Conservation (phyloP, 495 filamentous ascomycete species). For the Jackrogersella minutella region DNA sequence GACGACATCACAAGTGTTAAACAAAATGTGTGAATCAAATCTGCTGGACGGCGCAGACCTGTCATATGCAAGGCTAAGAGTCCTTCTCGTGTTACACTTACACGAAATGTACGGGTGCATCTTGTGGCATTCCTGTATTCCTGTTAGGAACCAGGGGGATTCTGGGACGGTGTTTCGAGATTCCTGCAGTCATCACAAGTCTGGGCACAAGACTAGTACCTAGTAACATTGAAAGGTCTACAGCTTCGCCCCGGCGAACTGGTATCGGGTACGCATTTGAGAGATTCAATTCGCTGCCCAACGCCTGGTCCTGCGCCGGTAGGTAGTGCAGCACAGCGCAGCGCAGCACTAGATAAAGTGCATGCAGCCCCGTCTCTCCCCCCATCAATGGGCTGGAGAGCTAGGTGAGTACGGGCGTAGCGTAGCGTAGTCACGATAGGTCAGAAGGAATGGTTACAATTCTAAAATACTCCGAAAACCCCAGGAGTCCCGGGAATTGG, state of each 20-base stretch:
- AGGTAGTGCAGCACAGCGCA: constrained; percentile 8
- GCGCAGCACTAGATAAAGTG: neutral
- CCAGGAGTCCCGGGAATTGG: constrained; percentile 25
- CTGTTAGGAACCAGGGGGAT: constrained; percentile 30
- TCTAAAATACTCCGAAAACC: constrained; percentile 40
- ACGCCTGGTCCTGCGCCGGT: constrained; percentile 19
- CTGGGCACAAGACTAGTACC: constrained; percentile 17
- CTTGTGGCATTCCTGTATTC: constrained; percentile 18
- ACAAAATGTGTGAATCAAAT: constrained; percentile 19
- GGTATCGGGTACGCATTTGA: constrained; percentile 27
- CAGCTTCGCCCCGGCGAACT: constrained; percentile 17
- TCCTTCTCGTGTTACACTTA: constrained; percentile 12
- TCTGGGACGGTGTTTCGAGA: constrained; percentile 31
- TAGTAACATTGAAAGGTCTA: constrained; percentile 3
- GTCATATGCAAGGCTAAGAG: constrained; percentile 34
- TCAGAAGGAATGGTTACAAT: constrained; percentile 28
- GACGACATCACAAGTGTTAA: constrained; percentile 22
- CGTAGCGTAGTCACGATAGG: constrained; percentile 12
- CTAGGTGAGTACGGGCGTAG: constrained; percentile 25
- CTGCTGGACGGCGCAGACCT: constrained; percentile 17
- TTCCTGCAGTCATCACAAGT: constrained; percentile 28
- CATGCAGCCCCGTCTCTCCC: constrained; percentile 26
- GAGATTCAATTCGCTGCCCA: constrained; percentile 21
- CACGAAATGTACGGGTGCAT: constrained; percentile 8
- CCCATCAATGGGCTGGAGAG: neutral